phyloP scores from a whole-genome alignment of 768 basidiomycete genomes.

The Podaxis carcinomalis region DNA sequence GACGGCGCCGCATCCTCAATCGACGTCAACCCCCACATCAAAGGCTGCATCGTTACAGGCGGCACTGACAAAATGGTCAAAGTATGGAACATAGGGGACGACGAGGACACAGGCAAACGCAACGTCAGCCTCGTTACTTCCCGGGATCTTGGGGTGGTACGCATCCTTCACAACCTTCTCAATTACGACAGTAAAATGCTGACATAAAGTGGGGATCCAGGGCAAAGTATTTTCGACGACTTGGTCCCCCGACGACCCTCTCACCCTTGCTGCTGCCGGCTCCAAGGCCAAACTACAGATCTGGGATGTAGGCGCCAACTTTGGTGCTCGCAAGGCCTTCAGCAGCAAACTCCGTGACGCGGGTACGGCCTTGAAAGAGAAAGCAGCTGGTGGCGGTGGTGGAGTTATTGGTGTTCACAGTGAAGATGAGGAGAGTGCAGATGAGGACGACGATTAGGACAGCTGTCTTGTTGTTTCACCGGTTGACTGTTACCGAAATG shows the following conservation, averaged over 20 bases:
- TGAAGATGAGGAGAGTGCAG: constrained; percentile 68
- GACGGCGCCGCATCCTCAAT: constrained; percentile 86
- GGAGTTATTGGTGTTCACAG: constrained; percentile 67
- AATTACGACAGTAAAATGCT: neutral
- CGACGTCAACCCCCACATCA: constrained; percentile 87
- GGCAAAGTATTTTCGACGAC: constrained; percentile 93
- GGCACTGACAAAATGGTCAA: constrained; percentile 95
- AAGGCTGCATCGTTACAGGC: constrained; percentile 89
- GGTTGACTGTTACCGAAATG: no score
- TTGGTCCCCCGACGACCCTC: constrained; percentile 92
- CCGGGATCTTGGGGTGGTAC: constrained; percentile 86
- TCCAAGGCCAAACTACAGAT: constrained; percentile 92
- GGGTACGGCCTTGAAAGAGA: constrained; percentile 65
- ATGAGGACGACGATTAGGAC: constrained; percentile 29
- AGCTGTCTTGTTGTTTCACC: neutral
- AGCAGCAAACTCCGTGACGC: constrained; percentile 70
- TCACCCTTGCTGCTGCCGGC: constrained; percentile 91
- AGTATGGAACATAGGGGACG: constrained; percentile 87
- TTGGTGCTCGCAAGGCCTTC: constrained; percentile 80
- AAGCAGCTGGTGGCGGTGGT: constrained; percentile 42
- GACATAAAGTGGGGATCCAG: constrained; percentile 33
- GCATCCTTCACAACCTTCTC: constrained; percentile 21
- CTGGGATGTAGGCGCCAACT: constrained; percentile 90
- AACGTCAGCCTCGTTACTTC: constrained; percentile 82
- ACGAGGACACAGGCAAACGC: constrained; percentile 56